Evolutionary conservation across 495 filamentous ascomycete species (phyloP).

Genomic region (Xylaria cubensis): DNA sequence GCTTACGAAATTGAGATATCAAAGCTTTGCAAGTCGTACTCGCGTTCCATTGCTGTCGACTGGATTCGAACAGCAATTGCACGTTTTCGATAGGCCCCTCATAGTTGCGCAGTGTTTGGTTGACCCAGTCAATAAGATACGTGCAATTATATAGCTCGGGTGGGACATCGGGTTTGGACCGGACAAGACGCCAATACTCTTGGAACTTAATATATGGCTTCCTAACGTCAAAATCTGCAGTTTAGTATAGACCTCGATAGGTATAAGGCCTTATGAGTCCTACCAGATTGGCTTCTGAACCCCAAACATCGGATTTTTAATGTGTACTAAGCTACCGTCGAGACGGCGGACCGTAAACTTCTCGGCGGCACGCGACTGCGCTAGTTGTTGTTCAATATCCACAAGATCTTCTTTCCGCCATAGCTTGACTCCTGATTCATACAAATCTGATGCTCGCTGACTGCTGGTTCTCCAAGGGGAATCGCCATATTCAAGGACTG

Average conservation of each 20-base stretch:
- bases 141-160: slow-evolving; percentile 47
- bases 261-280: slow-evolving; percentile 39
- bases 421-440: slow-evolving; percentile 46
- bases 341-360: slow-evolving; percentile 48
- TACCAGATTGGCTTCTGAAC: slow-evolving; percentile 51
- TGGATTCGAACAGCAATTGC: background rate
- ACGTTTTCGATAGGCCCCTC: slow-evolving; percentile 42
- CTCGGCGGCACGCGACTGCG: slow-evolving; percentile 40
- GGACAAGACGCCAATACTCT: slow-evolving; percentile 9
- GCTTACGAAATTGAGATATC: slow-evolving; percentile 37
- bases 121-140: slow-evolving; percentile 48
- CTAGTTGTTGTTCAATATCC: slow-evolving; percentile 49
- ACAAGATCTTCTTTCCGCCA: slow-evolving; percentile 48
- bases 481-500: slow-evolving; percentile 44
- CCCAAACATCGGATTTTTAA: slow-evolving; percentile 49
- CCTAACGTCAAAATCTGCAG: slow-evolving; percentile 5
- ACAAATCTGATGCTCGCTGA: slow-evolving; percentile 48
- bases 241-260: background rate
- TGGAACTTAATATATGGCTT: background rate
- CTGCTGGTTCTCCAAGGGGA: slow-evolving; percentile 47
- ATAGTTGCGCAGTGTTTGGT: slow-evolving; percentile 43
- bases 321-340: slow-evolving; percentile 44
- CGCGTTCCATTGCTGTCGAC: background rate
- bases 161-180: slow-evolving; percentile 37
- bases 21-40: slow-evolving; percentile 10